Conservation (phyloP, 768 basidiomycete species). For the Tricholoma sp. region DNA sequence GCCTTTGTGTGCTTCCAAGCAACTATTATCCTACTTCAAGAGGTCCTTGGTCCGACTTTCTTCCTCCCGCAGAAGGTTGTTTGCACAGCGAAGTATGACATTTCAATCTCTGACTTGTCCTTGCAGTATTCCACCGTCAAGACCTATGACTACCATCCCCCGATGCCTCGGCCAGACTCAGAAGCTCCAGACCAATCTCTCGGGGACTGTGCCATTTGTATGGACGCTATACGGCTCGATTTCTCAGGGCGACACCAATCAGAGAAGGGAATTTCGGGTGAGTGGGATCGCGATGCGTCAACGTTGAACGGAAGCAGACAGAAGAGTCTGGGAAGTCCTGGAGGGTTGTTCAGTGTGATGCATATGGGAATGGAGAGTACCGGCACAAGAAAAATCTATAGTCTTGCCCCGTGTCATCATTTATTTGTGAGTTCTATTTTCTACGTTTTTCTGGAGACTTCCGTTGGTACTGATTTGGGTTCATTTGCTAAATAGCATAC, state of each 20-base stretch:
- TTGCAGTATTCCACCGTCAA: conserved; percentile 53
- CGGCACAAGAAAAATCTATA: conserved; percentile 61
- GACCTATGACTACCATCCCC: conserved; percentile 83
- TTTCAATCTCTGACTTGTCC: conserved; percentile 1
- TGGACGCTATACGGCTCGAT: conserved; percentile 74
- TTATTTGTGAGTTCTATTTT: conserved; percentile 59
- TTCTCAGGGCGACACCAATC: conserved; percentile 30
- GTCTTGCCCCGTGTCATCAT: conserved; percentile 86
- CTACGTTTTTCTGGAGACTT: background rate
- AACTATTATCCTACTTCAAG: conserved; percentile 62
- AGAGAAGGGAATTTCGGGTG: conserved; percentile 29
- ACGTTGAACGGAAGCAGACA: conserved; percentile 19
- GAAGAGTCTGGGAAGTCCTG: conserved; percentile 23
- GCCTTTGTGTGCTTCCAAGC: conserved; percentile 61
- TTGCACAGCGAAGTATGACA: background rate
- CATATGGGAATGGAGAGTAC: conserved; percentile 39
- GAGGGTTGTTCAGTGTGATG: conserved; percentile 39
- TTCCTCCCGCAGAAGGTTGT: conserved; percentile 68
- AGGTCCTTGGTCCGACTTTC: conserved; percentile 73
- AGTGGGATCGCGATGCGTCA: conserved; percentile 15
- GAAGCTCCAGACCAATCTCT: conserved; percentile 73
- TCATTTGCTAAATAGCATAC: conserved; percentile 56
- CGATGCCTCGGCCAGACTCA: conserved; percentile 62
- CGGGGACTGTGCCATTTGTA: conserved; percentile 90
- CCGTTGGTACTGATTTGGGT: background rate